Conservation (phyloP, 2,329 filamentous ascomycete genomes). For the Pyricularia grisea region DNA sequence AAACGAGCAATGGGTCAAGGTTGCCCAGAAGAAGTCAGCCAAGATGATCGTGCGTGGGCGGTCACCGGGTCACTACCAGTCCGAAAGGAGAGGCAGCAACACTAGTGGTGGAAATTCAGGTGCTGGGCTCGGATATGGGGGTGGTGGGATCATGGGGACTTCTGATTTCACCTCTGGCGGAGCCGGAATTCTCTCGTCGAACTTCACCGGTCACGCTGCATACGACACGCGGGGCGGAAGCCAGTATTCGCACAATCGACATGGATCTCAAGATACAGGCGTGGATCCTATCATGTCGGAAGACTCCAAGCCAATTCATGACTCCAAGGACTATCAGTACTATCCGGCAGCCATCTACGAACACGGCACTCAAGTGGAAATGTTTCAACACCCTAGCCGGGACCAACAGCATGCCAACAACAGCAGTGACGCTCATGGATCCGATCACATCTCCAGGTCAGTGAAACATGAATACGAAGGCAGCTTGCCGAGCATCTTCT, state of each 20-base stretch:
- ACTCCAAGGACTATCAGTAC: constrained; percentile 44
- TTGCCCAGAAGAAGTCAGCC: constrained; percentile 64
- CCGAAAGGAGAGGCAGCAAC: constrained; percentile 57
- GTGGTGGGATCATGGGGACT: constrained; percentile 27
- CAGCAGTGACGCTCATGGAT: neutral
- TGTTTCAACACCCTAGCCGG: constrained; percentile 30
- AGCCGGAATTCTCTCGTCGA: constrained; percentile 28
- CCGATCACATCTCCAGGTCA: constrained; percentile 1
- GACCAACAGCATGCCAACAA: constrained; percentile 19
- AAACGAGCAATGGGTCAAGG: constrained; percentile 51
- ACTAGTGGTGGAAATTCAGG: constrained; percentile 42
- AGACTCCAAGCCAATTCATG: constrained; percentile 39
- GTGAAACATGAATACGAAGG: constrained; percentile 41
- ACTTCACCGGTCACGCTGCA: constrained; percentile 19
- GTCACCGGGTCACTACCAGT: constrained; percentile 72
- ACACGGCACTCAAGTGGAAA: constrained; percentile 32
- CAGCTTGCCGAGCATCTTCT: constrained; percentile 36
- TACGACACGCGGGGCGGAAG: constrained; percentile 32
- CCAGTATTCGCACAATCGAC: constrained; percentile 28
- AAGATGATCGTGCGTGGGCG: constrained; percentile 83
- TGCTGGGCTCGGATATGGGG: constrained; percentile 39
- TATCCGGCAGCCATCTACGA: constrained; percentile 43
- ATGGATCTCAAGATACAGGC: constrained; percentile 40
- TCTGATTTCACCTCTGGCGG: constrained; percentile 24
- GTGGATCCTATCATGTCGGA: constrained; percentile 42